A percentile compares a stretch with the other conserved stretches of the same genome.
Evolutionary conservation across 768 basidiomycete genomes (phyloP).

Genomic region (Cyclocybe cylindracea): DNA sequence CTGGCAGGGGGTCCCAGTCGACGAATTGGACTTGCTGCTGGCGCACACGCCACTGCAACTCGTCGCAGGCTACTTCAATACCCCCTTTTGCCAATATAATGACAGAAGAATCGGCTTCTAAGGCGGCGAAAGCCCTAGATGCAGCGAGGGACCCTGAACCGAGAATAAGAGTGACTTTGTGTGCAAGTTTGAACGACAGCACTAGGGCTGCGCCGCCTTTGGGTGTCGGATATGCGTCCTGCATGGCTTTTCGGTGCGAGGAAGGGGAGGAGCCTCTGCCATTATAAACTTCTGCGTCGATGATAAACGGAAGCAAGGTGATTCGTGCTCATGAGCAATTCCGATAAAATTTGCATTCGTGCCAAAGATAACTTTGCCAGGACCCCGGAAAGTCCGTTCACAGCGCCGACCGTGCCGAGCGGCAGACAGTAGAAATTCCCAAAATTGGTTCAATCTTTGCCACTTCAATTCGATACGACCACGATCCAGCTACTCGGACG

Average conservation of each 20-base stretch:
- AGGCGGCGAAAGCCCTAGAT: constrained; percentile 75
- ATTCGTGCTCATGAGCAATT: constrained; percentile 17
- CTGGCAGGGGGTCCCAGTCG: constrained; percentile 51
- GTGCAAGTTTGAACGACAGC: constrained; percentile 67
- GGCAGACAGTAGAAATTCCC: too few species aligned
- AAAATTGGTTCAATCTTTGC: too few species aligned
- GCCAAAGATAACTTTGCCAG: too few species aligned
- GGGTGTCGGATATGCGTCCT: constrained; percentile 14
- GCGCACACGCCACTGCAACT: constrained; percentile 65
- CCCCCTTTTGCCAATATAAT: constrained; percentile 61
- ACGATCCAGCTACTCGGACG: too few species aligned
- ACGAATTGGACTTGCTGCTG: constrained; percentile 57
- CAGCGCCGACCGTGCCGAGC: too few species aligned
- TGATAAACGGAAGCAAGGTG: constrained; percentile 1
- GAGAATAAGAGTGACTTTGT: constrained; percentile 63
- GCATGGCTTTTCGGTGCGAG: constrained; percentile 10
- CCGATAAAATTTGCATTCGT: too few species aligned
- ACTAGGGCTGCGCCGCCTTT: constrained; percentile 70
- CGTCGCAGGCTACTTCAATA: constrained; percentile 56
- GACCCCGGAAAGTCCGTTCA: too few species aligned
- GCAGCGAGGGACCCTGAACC: constrained; percentile 84
- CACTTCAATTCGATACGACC: too few species aligned
- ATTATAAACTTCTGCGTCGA: background rate
- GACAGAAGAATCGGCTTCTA: constrained; percentile 79
- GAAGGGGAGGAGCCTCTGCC: background rate